Evolutionary conservation across 1,139 yeast genomes (phyloP).

Genomic region (Yamadazyma trypodendri): DNA sequence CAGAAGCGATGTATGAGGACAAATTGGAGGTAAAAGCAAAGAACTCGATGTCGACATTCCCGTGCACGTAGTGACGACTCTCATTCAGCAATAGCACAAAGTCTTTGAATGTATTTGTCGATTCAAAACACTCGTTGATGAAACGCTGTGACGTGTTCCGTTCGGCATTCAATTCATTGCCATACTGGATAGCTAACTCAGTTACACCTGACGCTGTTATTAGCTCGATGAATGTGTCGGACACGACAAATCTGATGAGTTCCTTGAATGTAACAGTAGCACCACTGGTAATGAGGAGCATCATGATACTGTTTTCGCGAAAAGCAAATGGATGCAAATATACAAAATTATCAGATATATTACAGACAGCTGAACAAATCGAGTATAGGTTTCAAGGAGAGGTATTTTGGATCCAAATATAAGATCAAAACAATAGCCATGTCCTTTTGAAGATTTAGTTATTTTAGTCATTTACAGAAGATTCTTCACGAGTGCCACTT

Average conservation of each 20-base stretch:
- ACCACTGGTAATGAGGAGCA: slow-evolving; percentile 55
- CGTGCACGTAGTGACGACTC: neutral
- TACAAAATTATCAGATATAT: too few species aligned
- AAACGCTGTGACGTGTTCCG: slow-evolving; percentile 24
- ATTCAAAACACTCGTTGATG: slow-evolving; percentile 18
- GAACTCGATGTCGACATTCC: slow-evolving; percentile 25
- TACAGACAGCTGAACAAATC: too few species aligned
- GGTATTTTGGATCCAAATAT: too few species aligned
- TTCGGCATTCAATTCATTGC: slow-evolving; percentile 39
- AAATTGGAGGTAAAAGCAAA: slow-evolving; percentile 50
- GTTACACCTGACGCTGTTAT: slow-evolving; percentile 18
- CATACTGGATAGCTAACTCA: slow-evolving; percentile 54
- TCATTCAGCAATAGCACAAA: neutral
- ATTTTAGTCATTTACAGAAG: too few species aligned
- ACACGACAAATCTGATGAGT: slow-evolving; percentile 46
- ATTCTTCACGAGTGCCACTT: too few species aligned
- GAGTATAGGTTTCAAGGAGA: too few species aligned
- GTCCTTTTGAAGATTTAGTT: too few species aligned
- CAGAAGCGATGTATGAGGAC: slow-evolving; percentile 31
- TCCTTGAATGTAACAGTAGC: slow-evolving; percentile 77
- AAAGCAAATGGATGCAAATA: too few species aligned
- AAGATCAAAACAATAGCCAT: too few species aligned
- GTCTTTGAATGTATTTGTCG: neutral
- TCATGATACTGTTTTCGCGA: slow-evolving; percentile 7
- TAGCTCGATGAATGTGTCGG: slow-evolving; percentile 31